Conservation (phyloP, 2,329 filamentous ascomycete species). For the Aureobasidium sp. region DNA sequence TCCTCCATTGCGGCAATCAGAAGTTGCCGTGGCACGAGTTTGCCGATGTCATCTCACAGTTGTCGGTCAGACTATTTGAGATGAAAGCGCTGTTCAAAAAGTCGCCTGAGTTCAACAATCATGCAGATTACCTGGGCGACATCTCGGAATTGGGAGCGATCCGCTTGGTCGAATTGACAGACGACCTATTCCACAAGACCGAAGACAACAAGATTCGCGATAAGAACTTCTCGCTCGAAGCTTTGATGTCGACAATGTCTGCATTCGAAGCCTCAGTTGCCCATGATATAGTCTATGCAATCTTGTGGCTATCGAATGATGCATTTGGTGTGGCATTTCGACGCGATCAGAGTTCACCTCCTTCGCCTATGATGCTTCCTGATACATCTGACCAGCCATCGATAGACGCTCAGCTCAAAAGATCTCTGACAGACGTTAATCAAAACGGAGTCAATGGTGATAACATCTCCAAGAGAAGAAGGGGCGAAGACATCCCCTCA, state of each 20-base stretch:
- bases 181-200: slow-evolving; percentile 3
- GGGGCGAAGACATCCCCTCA: background rate
- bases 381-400: background rate
- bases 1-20: background rate
- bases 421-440: background rate
- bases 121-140: slow-evolving; percentile 1
- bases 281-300: slow-evolving; percentile 12
- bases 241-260: slow-evolving; percentile 1
- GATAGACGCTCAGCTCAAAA: background rate
- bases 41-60: slow-evolving; percentile 1
- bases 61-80: background rate
- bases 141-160: background rate
- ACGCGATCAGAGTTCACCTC: background rate
- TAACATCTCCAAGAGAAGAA: background rate
- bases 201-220: background rate
- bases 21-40: slow-evolving; percentile 1
- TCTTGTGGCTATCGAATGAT: slow-evolving; percentile 13
- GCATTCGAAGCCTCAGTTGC: slow-evolving; percentile 7
- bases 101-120: background rate
- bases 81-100: background rate
- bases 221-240: slow-evolving; percentile 2
- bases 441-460: background rate
- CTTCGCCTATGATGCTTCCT: background rate
- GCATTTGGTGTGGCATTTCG: background rate
- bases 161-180: background rate